Evolutionary conservation across 2,329 filamentous ascomycete species (phyloP), one percentile per base, ranked within the genome.

Genomic region (Orbilia ellipsospora): DNA sequence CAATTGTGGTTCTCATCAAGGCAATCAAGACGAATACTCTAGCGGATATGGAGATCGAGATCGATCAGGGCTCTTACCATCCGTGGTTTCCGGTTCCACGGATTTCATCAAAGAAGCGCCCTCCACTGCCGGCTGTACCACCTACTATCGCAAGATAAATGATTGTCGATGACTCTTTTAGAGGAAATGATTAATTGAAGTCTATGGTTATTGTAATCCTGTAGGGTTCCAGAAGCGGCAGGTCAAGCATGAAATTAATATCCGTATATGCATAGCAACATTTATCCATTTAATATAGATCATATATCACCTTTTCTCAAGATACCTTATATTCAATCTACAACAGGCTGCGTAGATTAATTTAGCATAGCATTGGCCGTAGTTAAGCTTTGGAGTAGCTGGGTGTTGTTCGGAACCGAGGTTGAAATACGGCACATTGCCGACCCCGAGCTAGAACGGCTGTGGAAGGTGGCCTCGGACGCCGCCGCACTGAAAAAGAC

Each of bases 1-100:
- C 89, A 0, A 86, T 92, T 51, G 85, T 86, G 23, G 85, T 84
- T 0, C 81, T 91, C 56, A 87, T 86, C 79, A 90, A 88, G 81
- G 86, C 85, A 1, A 78, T 90, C 7, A 82, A 84, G 72, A 77
- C 48, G 76, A 77, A 73, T 52, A 77, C 78, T 18, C 78, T 79
- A 42, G 69, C 76, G 26, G 77, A 77, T 18, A 66, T 78, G 36
- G 77, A 78, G 50, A 77, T 80, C 28, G 77, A 77, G 55, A 77
- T 80, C 28, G 79, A 80, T 26, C 66, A 70, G 54, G 69, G 67
- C 4, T 79, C 70, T 31, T 80, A 80, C 52, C 79, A 80, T 68
- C 60, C 77, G 18, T 78, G 74, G 64, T 80, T 80, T 59, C 78
- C 79, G 5, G 77, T 80, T 44, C 79, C 79, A 16, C 76, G 75